Conservation (phyloP, 805 yeast species). For the Helenozyma baotianmanensis region DNA sequence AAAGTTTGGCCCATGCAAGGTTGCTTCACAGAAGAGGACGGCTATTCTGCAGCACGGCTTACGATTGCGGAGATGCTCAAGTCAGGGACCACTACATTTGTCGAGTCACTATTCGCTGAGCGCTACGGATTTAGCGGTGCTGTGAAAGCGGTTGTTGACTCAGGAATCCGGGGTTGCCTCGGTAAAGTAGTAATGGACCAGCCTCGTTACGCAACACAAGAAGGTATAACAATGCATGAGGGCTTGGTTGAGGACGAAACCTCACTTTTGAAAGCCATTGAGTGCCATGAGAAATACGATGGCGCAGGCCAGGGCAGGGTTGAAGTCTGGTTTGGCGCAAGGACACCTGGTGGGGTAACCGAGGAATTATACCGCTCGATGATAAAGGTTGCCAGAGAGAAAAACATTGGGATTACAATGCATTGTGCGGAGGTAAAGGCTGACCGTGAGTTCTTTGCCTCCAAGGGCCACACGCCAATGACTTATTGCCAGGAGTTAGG, state of each 20-base stretch:
- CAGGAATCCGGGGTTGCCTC: constrained; percentile 14
- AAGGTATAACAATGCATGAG: constrained; percentile 11
- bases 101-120: constrained; percentile 12
- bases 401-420: constrained; percentile 12
- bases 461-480: constrained; percentile 15
- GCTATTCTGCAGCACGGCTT: constrained; percentile 12
- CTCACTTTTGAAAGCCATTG: constrained; percentile 9
- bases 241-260: constrained; percentile 12
- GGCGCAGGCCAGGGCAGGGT: constrained; percentile 13
- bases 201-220: constrained; percentile 15
- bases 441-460: constrained; percentile 12
- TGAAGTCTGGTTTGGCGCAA: constrained; percentile 14
- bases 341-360: constrained; percentile 13
- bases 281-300: constrained; percentile 7
- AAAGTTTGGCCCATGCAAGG: constrained; percentile 14
- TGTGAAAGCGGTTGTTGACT: constrained; percentile 12
- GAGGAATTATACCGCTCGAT: constrained; percentile 11
- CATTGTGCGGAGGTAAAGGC: constrained; percentile 14
- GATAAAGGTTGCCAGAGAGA: constrained; percentile 10
- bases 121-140: constrained; percentile 13
- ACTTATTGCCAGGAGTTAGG: constrained; percentile 12
- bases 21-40: constrained; percentile 12
- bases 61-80: constrained; percentile 14
- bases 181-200: constrained; percentile 16
- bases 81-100: constrained; percentile 15